Percentiles rank a stretch among this genome's conserved stretches.
Evolutionary conservation across 352 stramenopile genomes (phyloP).

Genomic region (Phytophthora macrochlamydospora): DNA sequence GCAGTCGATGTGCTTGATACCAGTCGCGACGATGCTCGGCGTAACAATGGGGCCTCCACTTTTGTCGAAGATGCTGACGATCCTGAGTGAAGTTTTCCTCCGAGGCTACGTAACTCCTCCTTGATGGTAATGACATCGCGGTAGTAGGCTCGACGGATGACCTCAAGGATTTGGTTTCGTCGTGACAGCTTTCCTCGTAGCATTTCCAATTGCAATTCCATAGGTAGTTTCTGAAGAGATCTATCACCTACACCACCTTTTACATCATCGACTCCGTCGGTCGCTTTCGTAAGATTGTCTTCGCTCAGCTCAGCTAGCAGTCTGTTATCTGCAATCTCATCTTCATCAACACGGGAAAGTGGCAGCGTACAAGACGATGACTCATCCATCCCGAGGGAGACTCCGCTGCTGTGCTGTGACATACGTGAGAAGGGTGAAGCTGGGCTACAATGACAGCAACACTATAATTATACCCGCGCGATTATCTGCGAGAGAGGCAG

Average conservation of each 20-base stretch:
- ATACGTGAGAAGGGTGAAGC: neutral
- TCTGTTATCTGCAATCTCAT: slow-evolving; percentile 4
- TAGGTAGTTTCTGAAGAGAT: slow-evolving; percentile 40
- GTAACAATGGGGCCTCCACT: slow-evolving; percentile 19
- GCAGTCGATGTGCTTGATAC: slow-evolving; percentile 4
- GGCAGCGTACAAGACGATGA: slow-evolving; percentile 12
- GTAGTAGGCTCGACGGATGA: slow-evolving; percentile 81
- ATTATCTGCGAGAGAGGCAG: neutral
- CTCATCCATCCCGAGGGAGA: slow-evolving; percentile 3
- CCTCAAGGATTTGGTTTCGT: slow-evolving; percentile 75
- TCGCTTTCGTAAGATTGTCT: slow-evolving; percentile 7
- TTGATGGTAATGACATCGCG: slow-evolving; percentile 86
- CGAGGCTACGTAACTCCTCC: slow-evolving; percentile 65
- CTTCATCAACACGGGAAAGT: slow-evolving; percentile 18
- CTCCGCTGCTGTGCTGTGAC: slow-evolving; percentile 7
- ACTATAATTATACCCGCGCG: slow-evolving; percentile 26
- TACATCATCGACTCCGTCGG: slow-evolving; percentile 12
- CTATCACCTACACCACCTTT: slow-evolving; percentile 34
- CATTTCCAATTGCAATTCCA: slow-evolving; percentile 66
- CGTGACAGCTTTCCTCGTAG: slow-evolving; percentile 67
- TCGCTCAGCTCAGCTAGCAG: slow-evolving; percentile 12
- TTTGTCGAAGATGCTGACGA: slow-evolving; percentile 6
- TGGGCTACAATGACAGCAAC: slow-evolving; percentile 4
- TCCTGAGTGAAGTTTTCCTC: slow-evolving; percentile 19
- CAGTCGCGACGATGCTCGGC: slow-evolving; percentile 15